phyloP scores from a whole-genome alignment of 257 asterid species.

The Nyctanthes arbortristis region DNA sequence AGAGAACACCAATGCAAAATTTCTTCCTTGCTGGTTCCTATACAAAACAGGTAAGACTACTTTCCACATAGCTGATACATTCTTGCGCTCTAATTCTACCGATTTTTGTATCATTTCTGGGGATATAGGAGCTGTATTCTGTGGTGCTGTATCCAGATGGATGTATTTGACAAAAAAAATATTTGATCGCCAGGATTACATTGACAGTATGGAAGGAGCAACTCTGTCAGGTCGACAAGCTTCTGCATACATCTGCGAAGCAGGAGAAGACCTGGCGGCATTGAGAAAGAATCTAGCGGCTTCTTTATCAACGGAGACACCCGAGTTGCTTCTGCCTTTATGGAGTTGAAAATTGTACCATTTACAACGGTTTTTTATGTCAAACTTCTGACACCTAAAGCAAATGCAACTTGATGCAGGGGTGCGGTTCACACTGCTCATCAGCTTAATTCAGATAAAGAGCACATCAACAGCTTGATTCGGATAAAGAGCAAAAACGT shows the following conservation, averaged over 20 bases:
- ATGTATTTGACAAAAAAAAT: not conserved
- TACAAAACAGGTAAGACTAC: slow-evolving; percentile 76
- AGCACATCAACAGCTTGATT: not conserved
- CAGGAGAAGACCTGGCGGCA: slow-evolving; percentile 75
- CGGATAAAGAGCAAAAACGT: not conserved
- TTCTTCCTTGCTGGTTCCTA: slow-evolving; percentile 98
- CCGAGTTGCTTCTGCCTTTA: slow-evolving; percentile 32
- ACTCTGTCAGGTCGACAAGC: slow-evolving; percentile 95
- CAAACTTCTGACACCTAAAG: not conserved
- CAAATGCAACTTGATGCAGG: not conserved
- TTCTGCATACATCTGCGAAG: slow-evolving; percentile 77
- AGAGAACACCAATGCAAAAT: slow-evolving; percentile 86
- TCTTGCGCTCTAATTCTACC: not conserved
- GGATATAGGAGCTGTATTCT: not conserved
- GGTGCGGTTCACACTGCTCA: too few species aligned
- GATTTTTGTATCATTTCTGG: not conserved
- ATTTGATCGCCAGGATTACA: slow-evolving; percentile 67
- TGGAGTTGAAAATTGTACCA: slow-evolving; percentile 62
- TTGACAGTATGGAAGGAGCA: slow-evolving; percentile 99
- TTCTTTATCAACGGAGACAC: slow-evolving; percentile 25
- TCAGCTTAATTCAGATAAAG: not conserved
- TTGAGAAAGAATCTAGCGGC: slow-evolving; percentile 46
- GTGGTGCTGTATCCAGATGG: not conserved
- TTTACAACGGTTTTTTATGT: not conserved
- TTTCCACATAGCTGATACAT: not conserved